Evolutionary conservation across 140 eudicot species (phyloP).

Genomic region (Oenanthe javanica): DNA sequence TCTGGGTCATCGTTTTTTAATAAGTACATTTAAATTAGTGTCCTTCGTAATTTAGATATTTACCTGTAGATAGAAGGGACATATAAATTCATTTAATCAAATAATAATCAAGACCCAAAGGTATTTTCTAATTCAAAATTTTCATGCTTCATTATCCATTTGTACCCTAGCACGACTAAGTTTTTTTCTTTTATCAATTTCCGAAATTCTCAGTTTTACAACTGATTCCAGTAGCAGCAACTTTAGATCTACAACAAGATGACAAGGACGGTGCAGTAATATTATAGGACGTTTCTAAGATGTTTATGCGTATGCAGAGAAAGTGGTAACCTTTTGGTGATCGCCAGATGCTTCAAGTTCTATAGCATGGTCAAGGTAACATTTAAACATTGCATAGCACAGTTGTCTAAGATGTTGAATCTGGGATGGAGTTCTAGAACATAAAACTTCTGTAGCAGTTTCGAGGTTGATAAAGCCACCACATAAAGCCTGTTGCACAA

Average conservation of each 20-base stretch:
- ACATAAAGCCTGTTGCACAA: conserved; percentile 32
- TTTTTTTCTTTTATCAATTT: no score
- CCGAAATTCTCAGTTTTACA: no score
- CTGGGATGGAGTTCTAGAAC: conserved; percentile 52
- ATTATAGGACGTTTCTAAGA: no score
- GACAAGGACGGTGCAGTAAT: no score
- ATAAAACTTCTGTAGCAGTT: conserved; percentile 48
- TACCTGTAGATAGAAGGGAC: background rate
- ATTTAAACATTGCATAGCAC: conserved; percentile 30
- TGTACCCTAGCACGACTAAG: no score
- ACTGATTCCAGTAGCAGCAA: no score
- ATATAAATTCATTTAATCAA: no score
- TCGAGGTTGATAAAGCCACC: conserved; percentile 23
- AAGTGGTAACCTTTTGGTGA: conserved; percentile 35
- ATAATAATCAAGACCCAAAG: no score
- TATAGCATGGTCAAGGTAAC: conserved; percentile 38
- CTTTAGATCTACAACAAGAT: no score
- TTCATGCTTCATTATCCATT: no score
- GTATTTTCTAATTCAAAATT: no score
- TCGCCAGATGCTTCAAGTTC: conserved; percentile 39
- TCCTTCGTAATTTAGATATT: background rate
- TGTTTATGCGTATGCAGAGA: background rate
- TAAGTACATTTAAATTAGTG: background rate
- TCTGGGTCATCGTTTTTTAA: background rate
- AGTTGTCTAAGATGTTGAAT: conserved; percentile 36